Base-by-base conservation (phyloP, 768 basidiomycete genomes). In the button mushroom (Agaricus bisporus) region DNA sequence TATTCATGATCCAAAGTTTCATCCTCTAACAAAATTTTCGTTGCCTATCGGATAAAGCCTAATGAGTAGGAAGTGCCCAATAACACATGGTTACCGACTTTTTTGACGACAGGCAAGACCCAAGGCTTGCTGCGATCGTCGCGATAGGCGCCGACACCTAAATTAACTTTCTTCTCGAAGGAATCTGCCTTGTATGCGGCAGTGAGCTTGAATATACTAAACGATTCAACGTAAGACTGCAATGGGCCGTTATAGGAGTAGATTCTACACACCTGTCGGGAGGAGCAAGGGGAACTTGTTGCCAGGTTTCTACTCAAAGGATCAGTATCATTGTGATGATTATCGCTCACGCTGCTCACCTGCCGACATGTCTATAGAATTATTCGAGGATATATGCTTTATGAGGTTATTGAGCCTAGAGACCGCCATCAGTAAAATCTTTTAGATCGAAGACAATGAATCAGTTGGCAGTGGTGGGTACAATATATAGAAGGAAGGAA, bases 101-200 rank as follows among this genome's bases (percentile, higher is more conserved):
- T 91, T 69, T 86, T 89, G 12, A 97, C 86, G 26, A 91, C 91
- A 18, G 93, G 93, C 25, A 97, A 80, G 22, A 95, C 82, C 91
- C 92, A 97, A 12, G 93, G 87, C 70, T 88, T 95, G 68, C 78
- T 82, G 62, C 89, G 68, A 61, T 93, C 80, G 63, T 95, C 94
- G 60, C 93, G 80, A 67, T 97, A 97, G 7, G 93, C 94, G 42
- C 93, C 94, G 42, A 94, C 93, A 37, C 93, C 92, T 20, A 97
- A 77, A 68, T 95, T 95, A 69, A 95, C 77, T 75, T 97, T 97
- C 57, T 85, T 70, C 12, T 80, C 75, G 66, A 76, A 80, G 2
- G 79, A 64, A 66, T 97, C 91, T 26, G 79, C 81, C 67, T 94
- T 92, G 82, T 85, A 95, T 2, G 90, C 83, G 17, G 91, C 87